Percentiles rank a stretch among this genome's conserved stretches.
phyloP scores from a whole-genome alignment of 2,329 filamentous ascomycete species.

The Cladophialophora exuberans region DNA sequence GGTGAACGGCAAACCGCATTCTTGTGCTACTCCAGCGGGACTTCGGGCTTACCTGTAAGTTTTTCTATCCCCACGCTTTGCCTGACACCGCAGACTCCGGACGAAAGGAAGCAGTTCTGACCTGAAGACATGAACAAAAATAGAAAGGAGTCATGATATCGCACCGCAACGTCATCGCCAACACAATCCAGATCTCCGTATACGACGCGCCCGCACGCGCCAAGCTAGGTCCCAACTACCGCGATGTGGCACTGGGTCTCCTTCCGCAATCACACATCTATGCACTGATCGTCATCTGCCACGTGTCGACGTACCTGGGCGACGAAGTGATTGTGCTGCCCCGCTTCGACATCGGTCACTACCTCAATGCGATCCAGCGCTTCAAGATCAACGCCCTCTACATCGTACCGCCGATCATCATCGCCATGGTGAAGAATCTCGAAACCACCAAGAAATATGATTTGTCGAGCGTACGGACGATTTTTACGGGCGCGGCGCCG shows the following conservation, averaged over 20 bases:
- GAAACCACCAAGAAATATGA: constrained; percentile 68
- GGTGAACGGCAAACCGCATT: constrained; percentile 68
- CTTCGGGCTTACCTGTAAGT: constrained; percentile 73
- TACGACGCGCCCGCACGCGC: constrained; percentile 53
- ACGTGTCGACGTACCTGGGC: constrained; percentile 68
- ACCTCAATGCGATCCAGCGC: constrained; percentile 66
- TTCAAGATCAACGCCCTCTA: constrained; percentile 70
- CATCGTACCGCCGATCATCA: constrained; percentile 80
- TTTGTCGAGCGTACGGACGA: constrained; percentile 64
- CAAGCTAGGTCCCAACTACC: constrained; percentile 48
- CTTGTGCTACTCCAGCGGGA: constrained; percentile 79
- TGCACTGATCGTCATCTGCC: constrained; percentile 70
- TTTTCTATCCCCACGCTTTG: no score
- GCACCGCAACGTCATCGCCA: constrained; percentile 77
- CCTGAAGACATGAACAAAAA: not conserved
- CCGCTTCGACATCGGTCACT: constrained; percentile 73
- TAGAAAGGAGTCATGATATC: constrained; percentile 85
- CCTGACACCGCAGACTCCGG: not conserved
- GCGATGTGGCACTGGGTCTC: constrained; percentile 66
- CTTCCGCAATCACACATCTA: constrained; percentile 84
- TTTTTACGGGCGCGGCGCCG: constrained; percentile 79
- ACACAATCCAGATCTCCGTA: constrained; percentile 65
- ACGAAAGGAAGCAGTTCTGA: constrained; percentile 6
- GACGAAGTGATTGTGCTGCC: constrained; percentile 73
- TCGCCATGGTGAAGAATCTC: constrained; percentile 70